phyloP scores from a whole-genome alignment of 2,329 filamentous ascomycete species.

The Cordyceps pruinosa region DNA sequence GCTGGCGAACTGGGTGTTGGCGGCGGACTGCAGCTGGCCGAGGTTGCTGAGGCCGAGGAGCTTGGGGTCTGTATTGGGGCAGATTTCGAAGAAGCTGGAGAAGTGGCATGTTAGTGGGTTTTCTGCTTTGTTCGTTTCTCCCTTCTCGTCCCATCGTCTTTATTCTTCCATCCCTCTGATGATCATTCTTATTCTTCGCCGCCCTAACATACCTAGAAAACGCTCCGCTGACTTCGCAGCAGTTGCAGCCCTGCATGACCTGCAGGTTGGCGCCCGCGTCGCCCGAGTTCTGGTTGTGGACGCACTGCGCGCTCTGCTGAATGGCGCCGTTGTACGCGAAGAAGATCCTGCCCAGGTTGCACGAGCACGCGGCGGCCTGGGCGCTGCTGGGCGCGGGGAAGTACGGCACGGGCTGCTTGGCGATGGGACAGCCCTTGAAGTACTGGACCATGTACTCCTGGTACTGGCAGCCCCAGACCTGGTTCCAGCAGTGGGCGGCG shows the following conservation, averaged over 20 bases:
- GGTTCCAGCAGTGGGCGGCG: slow-evolving; percentile 31
- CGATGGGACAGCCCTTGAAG: slow-evolving; percentile 24
- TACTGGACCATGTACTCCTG: slow-evolving; percentile 30
- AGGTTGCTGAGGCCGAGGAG: slow-evolving; percentile 18
- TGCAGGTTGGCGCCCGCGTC: slow-evolving; percentile 17
- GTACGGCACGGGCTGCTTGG: slow-evolving; percentile 29
- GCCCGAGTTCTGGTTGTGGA: slow-evolving; percentile 18
- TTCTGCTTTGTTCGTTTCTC: neutral
- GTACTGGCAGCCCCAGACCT: slow-evolving; percentile 33
- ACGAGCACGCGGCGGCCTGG: slow-evolving; percentile 27
- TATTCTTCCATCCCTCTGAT: no score
- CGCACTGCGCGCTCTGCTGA: slow-evolving; percentile 14
- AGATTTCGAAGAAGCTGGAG: slow-evolving; percentile 24
- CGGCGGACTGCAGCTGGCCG: slow-evolving; percentile 13
- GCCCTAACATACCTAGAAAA: slow-evolving; percentile 25
- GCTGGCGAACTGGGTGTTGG: slow-evolving; percentile 14
- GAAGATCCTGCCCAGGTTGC: slow-evolving; percentile 27
- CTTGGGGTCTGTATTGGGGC: slow-evolving; percentile 24
- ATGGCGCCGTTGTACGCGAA: slow-evolving; percentile 16
- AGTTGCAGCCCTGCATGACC: slow-evolving; percentile 24
- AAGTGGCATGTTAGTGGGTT: neutral
- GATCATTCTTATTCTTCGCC: neutral
- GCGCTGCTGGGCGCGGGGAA: slow-evolving; percentile 29
- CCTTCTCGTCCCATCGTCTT: neutral
- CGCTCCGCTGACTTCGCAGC: slow-evolving; percentile 28